Evolutionary conservation across 1,284 basidiomycete genomes (phyloP).

Genomic region (Somion occarium): DNA sequence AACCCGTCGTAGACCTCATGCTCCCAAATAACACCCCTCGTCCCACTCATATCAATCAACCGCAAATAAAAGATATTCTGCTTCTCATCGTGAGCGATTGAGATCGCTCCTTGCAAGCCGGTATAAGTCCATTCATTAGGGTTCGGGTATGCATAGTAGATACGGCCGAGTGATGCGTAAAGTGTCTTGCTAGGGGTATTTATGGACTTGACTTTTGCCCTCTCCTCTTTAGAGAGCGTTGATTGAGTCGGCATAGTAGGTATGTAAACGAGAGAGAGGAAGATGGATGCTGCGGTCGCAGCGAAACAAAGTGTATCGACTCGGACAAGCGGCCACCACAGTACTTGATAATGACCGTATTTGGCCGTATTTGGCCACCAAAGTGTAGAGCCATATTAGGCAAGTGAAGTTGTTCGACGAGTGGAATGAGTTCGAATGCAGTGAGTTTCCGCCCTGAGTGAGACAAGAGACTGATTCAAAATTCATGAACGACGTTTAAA

Average conservation of each 20-base stretch:
- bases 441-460: too few relatives aligned
- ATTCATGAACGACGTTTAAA: too few relatives aligned
- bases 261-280: constrained; percentile 5
- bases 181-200: constrained; percentile 70
- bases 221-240: constrained; percentile 70
- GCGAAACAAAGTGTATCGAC: background rate
- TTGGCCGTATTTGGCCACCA: constrained; percentile 10
- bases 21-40: constrained; percentile 89
- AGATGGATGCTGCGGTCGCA: constrained; percentile 10
- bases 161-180: constrained; percentile 73
- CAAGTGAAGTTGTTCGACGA: constrained; percentile 1
- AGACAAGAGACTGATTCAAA: too few relatives aligned
- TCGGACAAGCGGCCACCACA: too few relatives aligned
- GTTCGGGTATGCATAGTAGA: constrained; percentile 83
- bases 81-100: constrained; percentile 62
- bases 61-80: constrained; percentile 62
- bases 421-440: too few relatives aligned
- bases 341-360: constrained; percentile 6
- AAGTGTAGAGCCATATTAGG: background rate
- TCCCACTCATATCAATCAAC: constrained; percentile 80
- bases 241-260: constrained; percentile 66
- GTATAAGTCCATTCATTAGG: constrained; percentile 79
- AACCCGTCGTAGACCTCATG: constrained; percentile 89
- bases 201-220: constrained; percentile 67
- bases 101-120: constrained; percentile 81